Conservation (phyloP, 805 yeast species). For the Barnettozyma californica region DNA sequence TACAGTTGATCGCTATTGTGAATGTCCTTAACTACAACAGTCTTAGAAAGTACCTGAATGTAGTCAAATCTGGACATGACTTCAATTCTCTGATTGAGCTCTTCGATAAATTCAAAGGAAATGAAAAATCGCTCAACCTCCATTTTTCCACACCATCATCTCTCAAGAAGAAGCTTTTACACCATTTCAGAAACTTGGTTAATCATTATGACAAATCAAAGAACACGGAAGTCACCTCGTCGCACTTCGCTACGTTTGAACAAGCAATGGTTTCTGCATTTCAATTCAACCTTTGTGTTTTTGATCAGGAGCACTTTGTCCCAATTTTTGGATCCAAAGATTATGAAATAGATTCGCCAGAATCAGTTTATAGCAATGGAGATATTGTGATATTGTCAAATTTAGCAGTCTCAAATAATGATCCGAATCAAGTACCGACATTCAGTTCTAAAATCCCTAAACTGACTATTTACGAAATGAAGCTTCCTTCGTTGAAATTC, state of each 20-base stretch:
- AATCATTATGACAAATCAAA: background rate
- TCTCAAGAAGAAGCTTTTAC: background rate
- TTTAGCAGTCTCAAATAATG: background rate
- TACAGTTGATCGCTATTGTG: conserved; percentile 1
- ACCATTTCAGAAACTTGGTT: background rate
- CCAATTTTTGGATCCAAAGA: background rate
- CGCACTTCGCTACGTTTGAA: background rate
- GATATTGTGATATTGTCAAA: conserved; percentile 4
- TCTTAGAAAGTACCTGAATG: background rate
- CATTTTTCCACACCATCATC: background rate
- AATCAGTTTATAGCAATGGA: background rate
- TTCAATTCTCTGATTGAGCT: background rate
- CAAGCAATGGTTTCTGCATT: conserved; percentile 4
- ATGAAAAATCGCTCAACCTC: background rate
- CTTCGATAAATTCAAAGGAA: conserved; percentile 1
- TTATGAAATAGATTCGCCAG: background rate
- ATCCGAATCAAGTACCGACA: background rate
- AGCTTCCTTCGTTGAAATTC: conserved; percentile 2
- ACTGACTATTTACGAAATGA: background rate
- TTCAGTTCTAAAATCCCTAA: conserved; percentile 2
- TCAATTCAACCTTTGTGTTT: conserved; percentile 4
- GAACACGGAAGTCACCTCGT: background rate
- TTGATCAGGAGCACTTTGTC: background rate
- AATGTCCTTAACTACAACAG: background rate
- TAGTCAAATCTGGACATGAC: background rate